Base-by-base conservation (phyloP, 306 rosid genomes). In the Cucumis cinereus region DNA sequence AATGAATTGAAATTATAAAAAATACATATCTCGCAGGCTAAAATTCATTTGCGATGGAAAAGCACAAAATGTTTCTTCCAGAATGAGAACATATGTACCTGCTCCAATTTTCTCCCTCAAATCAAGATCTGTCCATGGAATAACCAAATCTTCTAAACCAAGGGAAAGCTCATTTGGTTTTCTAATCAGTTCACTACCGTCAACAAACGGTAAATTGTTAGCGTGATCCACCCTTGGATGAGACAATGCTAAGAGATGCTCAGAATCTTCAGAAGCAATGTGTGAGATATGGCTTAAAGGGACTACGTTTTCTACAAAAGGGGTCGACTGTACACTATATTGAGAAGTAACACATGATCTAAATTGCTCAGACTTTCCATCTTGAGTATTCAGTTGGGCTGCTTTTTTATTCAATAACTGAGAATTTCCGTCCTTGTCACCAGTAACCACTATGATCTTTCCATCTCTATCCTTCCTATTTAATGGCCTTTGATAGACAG, bases 51-150 rank as follows among this genome's bases (percentile, higher is more conserved):
- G 26, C 4, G 14, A 24, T 14, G 57, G 26, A 9, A 47, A 47
- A 15, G 75, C 40, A 70, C 15, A 47, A 70, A 45, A 8, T 24
- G 16, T 47, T 58, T 57, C 60, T 76, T 58, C 43, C 23, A 17
- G 26, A 28, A 17, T 12, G 66, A 74, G 57, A 75, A 53, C 40
- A 70, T 61, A 70, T 22, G 70, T 86, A 92, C 99, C 99, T 82
- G 99, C 89, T 79, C 99, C 99, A 54, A 95, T 95, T 85, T 83
- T 88, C 82, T 95, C 99, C 82, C 86, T 95, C 74, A 95, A 50
- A 78, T 58, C 81, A 81, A 95, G 96, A 78, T 90, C 98, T 62
- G 63, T 64, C 99, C 98, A 90, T 1, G 96, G 90, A 76, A 95
- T 89, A 76, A 82, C 86, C 61, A 94, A 85, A 83, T 88, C 95